Percentiles rank a stretch among this genome's conserved stretches.
Conservation (phyloP, 768 basidiomycete species). For the Cystobasidium tubakii region DNA sequence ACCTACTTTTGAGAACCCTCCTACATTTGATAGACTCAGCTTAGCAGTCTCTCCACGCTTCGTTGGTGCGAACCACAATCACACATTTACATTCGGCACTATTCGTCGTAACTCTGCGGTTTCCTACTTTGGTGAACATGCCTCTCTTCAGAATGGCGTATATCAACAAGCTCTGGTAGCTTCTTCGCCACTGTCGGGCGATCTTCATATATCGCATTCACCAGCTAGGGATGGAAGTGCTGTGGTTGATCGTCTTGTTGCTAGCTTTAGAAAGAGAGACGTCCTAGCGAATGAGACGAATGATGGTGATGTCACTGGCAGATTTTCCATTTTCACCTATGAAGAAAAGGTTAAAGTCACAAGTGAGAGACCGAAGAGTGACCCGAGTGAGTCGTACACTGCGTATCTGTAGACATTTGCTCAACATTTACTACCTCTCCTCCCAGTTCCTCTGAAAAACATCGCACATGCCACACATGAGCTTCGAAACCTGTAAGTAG, state of each 20-base stretch:
- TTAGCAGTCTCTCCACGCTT: conserved; percentile 8
- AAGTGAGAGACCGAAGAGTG: conserved; percentile 28
- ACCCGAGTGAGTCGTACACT: conserved; percentile 7
- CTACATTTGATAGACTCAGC: conserved; percentile 10
- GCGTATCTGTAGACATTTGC: too few relatives aligned
- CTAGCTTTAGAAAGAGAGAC: conserved; percentile 9
- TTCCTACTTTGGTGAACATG: conserved; percentile 8
- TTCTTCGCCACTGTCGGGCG: conserved; percentile 25
- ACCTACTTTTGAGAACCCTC: neutral
- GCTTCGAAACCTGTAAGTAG: conserved; percentile 26
- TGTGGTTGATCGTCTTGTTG: neutral
- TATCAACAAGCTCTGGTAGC: conserved; percentile 25
- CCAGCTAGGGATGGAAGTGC: neutral
- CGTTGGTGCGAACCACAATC: conserved; percentile 1
- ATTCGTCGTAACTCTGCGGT: neutral
- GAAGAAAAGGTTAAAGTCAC: conserved; percentile 2
- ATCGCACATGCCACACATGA: conserved; percentile 11
- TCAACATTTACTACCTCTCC: neutral
- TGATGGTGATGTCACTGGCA: conserved; percentile 3
- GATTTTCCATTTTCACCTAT: neutral
- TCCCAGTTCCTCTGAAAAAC: conserved; percentile 25
- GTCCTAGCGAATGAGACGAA: neutral
- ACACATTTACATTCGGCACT: neutral
- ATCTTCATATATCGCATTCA: conserved; percentile 5
- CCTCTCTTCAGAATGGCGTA: neutral